These are phyloP conservation scores for Pseudonectria buxi DNA, from an alignment of 2,329 filamentous ascomycete genomes.

Conservation along the genomic window DNA sequence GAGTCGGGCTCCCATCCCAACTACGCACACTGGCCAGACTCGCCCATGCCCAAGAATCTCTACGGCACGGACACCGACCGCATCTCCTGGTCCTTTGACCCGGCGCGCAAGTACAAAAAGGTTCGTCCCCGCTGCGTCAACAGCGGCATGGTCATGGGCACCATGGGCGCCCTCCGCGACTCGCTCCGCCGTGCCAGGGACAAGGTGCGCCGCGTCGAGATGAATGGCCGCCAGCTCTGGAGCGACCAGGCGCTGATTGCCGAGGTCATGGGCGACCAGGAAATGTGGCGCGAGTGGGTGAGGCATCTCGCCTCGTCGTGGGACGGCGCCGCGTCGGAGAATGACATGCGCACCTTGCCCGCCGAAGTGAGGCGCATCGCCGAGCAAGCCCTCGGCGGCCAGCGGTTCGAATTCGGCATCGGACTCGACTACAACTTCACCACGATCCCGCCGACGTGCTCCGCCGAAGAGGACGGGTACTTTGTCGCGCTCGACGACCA, in stretches of 20 bases:
- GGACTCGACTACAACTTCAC: conserved; percentile 33
- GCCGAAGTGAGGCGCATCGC: conserved; percentile 20
- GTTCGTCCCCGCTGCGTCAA: conserved; percentile 30
- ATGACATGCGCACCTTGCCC: conserved; percentile 6
- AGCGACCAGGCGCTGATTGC: conserved; percentile 32
- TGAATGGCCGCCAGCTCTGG: conserved; percentile 29
- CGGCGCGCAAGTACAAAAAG: conserved; percentile 27
- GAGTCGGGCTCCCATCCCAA: conserved; percentile 29
- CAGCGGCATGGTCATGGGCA: conserved; percentile 31
- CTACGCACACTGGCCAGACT: conserved; percentile 31
- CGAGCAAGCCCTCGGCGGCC: conserved; percentile 20
- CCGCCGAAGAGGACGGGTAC: conserved; percentile 29
- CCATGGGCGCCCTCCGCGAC: conserved; percentile 22
- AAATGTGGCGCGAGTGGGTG: conserved; percentile 30
- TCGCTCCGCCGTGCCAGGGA: conserved; percentile 20
- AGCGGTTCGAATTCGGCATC: conserved; percentile 32
- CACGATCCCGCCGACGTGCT: conserved; percentile 31
- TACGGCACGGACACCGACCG: conserved; percentile 29
- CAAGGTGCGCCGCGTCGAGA: conserved; percentile 22
- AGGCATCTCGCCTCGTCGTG: conserved; percentile 23
- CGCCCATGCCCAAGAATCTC: conserved; percentile 27
- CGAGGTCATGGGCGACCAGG: conserved; percentile 33
- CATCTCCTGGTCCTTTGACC: conserved; percentile 21
- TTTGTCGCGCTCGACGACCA: conserved; percentile 26
- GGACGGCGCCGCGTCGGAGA: conserved; percentile 22